Evolutionary conservation across 768 basidiomycete species (phyloP), one percentile per base, ranked within the genome.

Genomic region (Calocybe cyanea): DNA sequence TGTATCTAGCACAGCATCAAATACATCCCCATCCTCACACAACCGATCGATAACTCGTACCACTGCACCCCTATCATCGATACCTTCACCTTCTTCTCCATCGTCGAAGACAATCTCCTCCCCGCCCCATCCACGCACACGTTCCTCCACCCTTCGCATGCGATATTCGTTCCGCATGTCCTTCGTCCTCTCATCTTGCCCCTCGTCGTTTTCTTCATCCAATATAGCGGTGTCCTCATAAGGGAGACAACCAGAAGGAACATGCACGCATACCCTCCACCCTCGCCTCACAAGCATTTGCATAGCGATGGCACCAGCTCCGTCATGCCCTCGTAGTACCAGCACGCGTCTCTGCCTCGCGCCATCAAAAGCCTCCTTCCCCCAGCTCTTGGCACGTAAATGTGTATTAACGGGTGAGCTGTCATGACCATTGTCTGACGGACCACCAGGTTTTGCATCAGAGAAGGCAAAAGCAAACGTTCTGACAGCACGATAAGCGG

Each of bases 1-100:
- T 1, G 86, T 87, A 61, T 95, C 93, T 50, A 94, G 62, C 2
- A 96, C 76, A 17, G 81, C 85, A 59, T 94, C 91, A 61, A 93
- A 87, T 25, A 68, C 64, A 48, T 78, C 76, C 18, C 77, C 78
- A 38, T 80, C 80, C 38, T 65, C 70, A 19, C 65, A 64, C 15
- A 82, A 56, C 44, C 72, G 63, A 43, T 75, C 75, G 24, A 85
- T 63, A 24, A 84, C 76, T 39, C 76, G 60, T 10, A 75, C 69
- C 41, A 69, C 68, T 18, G 74, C 70, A 3, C 73, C 75, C 2
- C 73, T 60, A 7, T 77, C 76, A 39, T 65, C 71, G 35, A 64
- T 67, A 13, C 44, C 50, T 7, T 61, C 64, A 3, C 54, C 57
- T 19, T 59, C 63, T 9, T 63, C 68, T 2, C 74, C 75, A 56